Base-by-base conservation (phyloP, 257 asterid species). In the Solanum piurae region DNA sequence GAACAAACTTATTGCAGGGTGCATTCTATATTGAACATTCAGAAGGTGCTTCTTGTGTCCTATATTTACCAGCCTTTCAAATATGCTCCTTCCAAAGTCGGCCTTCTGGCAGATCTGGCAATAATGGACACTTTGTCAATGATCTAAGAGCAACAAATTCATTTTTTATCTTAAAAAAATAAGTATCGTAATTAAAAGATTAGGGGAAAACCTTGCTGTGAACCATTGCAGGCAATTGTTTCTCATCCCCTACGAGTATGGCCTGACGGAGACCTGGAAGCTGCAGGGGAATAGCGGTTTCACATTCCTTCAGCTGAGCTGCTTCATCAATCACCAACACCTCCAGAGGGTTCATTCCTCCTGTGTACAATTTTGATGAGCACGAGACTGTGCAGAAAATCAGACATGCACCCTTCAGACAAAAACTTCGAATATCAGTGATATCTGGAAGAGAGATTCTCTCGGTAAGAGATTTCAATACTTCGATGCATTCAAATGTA, bases 141-240 rank as follows among this genome's bases (percentile, higher is more conserved):
- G 42, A 83, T n/a, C 9, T 4, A 52, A 55, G 33, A 37, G 33
- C 11, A 75, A 20, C 31, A 20, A 21, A 33, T 12, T 73, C 13
- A 73, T 9, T 73, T 20, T 33, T 33, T 71, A 14, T 21, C 6
- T 4, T 9, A 23, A 49, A 27, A 18, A 2, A 27, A n/a, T 6
- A 46, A 69, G 31, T 62, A 69, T 12, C 4, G n/a, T 36, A 44
- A 31, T 33, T 14, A 27, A 62, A 82, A 82, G 44, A 83, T 34
- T 0, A 20, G 6, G 1, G 42, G 20, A 27, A 46, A 72, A 94
- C 95, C 95, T 94, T 72, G 93, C 94, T 94, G n/a, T 83, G 89
- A 84, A 91, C 94, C 93, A 93, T 88, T 12, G 96, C 95, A 25
- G 95, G 93, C 69, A 94, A 92, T 87, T 94, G 97, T 83, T 88